These are phyloP conservation scores for Viridothelium virens DNA, from an alignment of 495 filamentous ascomycete genomes.

Conservation along the genomic window DNA sequence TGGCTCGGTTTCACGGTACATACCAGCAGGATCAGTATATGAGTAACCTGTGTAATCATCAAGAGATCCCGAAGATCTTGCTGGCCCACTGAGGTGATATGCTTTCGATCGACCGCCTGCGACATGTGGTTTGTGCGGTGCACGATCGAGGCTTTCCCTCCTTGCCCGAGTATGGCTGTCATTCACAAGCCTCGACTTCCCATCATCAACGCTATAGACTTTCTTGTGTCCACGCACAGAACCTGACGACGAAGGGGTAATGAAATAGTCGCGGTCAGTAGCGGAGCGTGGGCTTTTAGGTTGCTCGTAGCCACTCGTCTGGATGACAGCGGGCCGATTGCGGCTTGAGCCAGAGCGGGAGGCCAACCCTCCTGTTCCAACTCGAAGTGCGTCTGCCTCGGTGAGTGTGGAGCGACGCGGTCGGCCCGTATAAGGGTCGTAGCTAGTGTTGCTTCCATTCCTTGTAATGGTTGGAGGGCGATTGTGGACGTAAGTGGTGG, in stretches of 20 bases:
- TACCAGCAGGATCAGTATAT: constrained; percentile 36
- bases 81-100: constrained; percentile 30
- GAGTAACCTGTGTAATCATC: constrained; percentile 33
- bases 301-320: constrained; percentile 17
- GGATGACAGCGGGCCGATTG: constrained; percentile 22
- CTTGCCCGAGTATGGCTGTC: constrained; percentile 20
- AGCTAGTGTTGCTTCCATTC: constrained; percentile 12
- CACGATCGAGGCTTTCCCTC: constrained; percentile 23
- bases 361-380: constrained; percentile 16
- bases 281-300: constrained; percentile 15
- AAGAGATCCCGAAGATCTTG: constrained; percentile 17
- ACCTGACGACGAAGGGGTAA: constrained; percentile 25
- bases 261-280: constrained; percentile 23
- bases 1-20: constrained; percentile 38
- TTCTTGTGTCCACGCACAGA: constrained; percentile 30
- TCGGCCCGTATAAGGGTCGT: constrained; percentile 12
- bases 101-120: constrained; percentile 13
- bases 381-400: constrained; percentile 15
- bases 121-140: background rate
- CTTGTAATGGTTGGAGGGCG: constrained; percentile 10
- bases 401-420: constrained; percentile 20
- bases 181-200: constrained; percentile 22
- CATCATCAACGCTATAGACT: constrained; percentile 35
- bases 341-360: constrained; percentile 16
- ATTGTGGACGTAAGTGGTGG: constrained; percentile 21